Evolutionary conservation across 2,329 filamentous ascomycete species (phyloP).

Genomic region (Colletotrichum tamarilloi): DNA sequence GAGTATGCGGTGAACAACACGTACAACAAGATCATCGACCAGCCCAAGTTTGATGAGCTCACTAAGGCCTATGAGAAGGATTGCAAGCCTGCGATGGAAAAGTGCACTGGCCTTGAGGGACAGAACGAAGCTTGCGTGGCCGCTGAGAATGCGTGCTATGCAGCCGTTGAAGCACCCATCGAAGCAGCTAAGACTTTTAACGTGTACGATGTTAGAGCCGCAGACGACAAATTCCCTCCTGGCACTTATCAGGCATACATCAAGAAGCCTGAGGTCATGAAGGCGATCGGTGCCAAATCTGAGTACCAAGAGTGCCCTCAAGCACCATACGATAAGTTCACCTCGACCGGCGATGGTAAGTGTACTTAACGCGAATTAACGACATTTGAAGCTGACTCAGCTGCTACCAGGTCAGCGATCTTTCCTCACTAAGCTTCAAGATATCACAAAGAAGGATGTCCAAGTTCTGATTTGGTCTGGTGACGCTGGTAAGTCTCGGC

Average conservation of each 20-base stretch:
- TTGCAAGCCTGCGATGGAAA: slow-evolving; percentile 37
- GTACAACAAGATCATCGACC: slow-evolving; percentile 42
- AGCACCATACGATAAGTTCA: slow-evolving; percentile 49
- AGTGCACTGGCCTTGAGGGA: slow-evolving; percentile 37
- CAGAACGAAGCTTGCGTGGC: slow-evolving; percentile 41
- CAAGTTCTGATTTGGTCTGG: slow-evolving; percentile 65
- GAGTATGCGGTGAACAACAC: slow-evolving; percentile 58
- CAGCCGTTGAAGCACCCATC: slow-evolving; percentile 40
- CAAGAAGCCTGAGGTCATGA: slow-evolving; percentile 46
- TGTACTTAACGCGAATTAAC: not conserved
- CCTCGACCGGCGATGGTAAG: slow-evolving; percentile 52
- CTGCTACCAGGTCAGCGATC: slow-evolving; percentile 51
- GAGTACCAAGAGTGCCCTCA: slow-evolving; percentile 55
- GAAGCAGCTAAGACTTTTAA: slow-evolving; percentile 48
- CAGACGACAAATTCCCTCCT: slow-evolving; percentile 51
- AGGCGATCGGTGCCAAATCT: slow-evolving; percentile 56
- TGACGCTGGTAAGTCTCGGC: slow-evolving; percentile 52
- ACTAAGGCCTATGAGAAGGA: slow-evolving; percentile 37
- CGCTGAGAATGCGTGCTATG: slow-evolving; percentile 42
- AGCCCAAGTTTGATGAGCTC: slow-evolving; percentile 20
- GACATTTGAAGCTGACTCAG: not conserved
- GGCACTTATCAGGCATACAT: slow-evolving; percentile 55
- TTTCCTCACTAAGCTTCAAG: slow-evolving; percentile 54
- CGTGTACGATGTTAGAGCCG: slow-evolving; percentile 58
- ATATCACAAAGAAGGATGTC: slow-evolving; percentile 59